These are phyloP conservation scores for Colletotrichum cordylinicola DNA, from an alignment of 2,329 filamentous ascomycete species.

Conservation along the genomic window DNA sequence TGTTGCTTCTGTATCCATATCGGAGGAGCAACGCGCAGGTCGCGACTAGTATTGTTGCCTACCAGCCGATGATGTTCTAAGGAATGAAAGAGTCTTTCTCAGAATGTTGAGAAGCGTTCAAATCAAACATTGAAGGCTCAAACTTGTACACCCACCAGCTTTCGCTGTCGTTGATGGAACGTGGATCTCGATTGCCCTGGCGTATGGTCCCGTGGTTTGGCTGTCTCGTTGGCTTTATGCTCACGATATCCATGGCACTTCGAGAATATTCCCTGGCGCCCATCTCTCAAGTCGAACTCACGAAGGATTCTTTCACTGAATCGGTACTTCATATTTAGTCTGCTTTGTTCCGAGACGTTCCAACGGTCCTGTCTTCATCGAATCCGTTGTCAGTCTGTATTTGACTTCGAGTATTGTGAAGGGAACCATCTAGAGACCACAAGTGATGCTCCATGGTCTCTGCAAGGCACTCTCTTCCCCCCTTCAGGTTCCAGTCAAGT, in stretches of 20 bases:
- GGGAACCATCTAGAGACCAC: neutral
- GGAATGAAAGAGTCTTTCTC: too few species aligned
- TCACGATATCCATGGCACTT: neutral
- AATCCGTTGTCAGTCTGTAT: neutral
- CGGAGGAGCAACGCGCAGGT: too few species aligned
- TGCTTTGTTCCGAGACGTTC: rapidly evolving
- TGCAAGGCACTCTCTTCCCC: neutral
- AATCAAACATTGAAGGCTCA: neutral
- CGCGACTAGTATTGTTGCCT: too few species aligned
- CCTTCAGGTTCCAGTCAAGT: neutral
- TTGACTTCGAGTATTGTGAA: neutral
- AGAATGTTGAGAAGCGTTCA: rapidly evolving
- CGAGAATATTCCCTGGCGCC: neutral
- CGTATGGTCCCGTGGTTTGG: rapidly evolving
- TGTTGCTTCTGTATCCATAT: too few species aligned
- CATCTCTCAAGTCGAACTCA: neutral
- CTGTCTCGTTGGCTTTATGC: rapidly evolving
- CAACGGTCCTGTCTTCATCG: neutral
- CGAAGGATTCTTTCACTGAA: neutral
- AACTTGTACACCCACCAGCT: rapidly evolving
- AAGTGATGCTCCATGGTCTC: neutral
- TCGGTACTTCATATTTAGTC: neutral
- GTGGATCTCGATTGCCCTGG: rapidly evolving
- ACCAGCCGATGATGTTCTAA: too few species aligned
- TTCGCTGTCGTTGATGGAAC: neutral